Conservation (phyloP, 1,284 basidiomycete species). For the Ustilago hordei region DNA sequence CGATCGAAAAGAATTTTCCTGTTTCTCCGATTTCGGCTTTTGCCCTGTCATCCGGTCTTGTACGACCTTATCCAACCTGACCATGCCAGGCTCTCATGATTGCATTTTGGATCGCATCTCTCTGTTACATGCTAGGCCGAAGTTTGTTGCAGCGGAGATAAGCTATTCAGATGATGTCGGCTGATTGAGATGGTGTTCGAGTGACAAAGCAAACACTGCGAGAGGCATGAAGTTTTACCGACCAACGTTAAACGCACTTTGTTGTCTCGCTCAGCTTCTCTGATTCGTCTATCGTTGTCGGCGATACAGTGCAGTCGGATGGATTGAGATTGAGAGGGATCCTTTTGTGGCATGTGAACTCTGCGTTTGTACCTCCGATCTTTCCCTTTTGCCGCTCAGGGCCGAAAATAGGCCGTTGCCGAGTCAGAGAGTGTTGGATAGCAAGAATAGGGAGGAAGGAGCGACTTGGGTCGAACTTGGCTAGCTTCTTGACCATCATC, state of each 20-base stretch:
- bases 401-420: background rate
- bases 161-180: background rate
- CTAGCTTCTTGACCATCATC: slow-evolving; percentile 7
- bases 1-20: slow-evolving; percentile 19
- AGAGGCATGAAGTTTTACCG: slow-evolving; percentile 1
- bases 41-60: background rate
- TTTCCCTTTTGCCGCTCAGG: background rate
- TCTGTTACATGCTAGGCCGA: no score
- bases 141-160: background rate
- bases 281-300: background rate
- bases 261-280: background rate
- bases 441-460: background rate
- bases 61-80: no score
- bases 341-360: background rate
- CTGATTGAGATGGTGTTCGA: background rate
- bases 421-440: background rate
- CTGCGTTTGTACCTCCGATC: background rate
- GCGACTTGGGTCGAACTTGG: background rate
- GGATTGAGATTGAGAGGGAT: background rate
- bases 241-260: background rate
- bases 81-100: background rate
- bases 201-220: no score
- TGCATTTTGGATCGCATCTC: background rate
- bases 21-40: slow-evolving; percentile 19
- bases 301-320: background rate